Conservation (phyloP, 78 protist species). For the Paulinella micropora region DNA sequence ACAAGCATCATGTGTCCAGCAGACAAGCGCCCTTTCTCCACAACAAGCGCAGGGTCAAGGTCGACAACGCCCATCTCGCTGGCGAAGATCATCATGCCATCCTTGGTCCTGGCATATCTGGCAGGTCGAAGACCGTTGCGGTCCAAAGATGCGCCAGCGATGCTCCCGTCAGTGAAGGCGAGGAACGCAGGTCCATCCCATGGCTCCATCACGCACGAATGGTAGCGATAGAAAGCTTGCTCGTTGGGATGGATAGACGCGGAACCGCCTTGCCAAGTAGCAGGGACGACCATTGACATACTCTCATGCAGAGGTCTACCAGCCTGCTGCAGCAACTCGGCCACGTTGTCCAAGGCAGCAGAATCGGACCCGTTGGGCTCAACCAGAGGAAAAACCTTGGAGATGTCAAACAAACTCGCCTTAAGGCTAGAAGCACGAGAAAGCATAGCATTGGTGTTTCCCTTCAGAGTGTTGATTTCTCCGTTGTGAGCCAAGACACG, state of each 20-base stretch:
- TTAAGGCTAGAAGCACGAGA: no score
- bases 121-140: conserved; percentile 77
- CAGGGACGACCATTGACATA: conserved; percentile 66
- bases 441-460: conserved; percentile 60
- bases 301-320: conserved; percentile 42
- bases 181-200: conserved; percentile 83
- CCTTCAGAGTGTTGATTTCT: conserved; percentile 69
- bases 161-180: conserved; percentile 62
- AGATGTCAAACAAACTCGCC: no score
- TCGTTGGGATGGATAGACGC: conserved; percentile 9
- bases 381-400: background rate
- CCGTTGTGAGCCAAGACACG: conserved; percentile 64
- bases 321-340: conserved; percentile 42
- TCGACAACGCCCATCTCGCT: conserved; percentile 20
- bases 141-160: conserved; percentile 55
- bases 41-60: background rate
- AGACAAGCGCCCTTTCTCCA: conserved; percentile 51
- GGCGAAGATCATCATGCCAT: conserved; percentile 14
- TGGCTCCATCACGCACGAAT: conserved; percentile 52
- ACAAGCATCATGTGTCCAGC: conserved; percentile 59
- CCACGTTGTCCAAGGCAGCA: conserved; percentile 47
- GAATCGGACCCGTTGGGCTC: conserved; percentile 49
- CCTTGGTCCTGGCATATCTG: conserved; percentile 45
- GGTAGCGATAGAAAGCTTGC: conserved; percentile 44
- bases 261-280: conserved; percentile 22